Evolutionary conservation across 192 early-diverging fungal species (phyloP), one percentile per base, ranked within the genome.

Genomic region (Neocallimastix lanati): DNA sequence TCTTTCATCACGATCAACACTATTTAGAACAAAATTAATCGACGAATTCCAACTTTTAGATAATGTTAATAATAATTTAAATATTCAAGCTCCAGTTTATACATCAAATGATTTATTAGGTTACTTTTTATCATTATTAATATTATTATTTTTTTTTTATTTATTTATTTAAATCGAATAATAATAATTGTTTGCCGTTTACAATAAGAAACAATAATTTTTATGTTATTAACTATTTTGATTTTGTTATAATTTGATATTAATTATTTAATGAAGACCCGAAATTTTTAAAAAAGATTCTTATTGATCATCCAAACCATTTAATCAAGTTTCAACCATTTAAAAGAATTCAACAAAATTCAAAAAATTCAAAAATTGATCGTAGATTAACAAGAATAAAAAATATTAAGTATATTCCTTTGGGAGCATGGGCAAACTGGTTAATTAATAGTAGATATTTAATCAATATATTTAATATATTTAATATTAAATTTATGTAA

Each of bases 41-140:
- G 85, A 86, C 29, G 85, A 86, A 76, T 86, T 86, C 58, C 85
- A 86, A 58, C 79, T 86, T 77, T 82, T 86, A 28, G 85, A 84
- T n/a, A 29, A 85, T 76, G 50, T 85, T 14, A 79, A 82, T 13
- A 82, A 84, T 30, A 77, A 50, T 7, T 79, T 78, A 29, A 81
- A 76, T 18, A 80, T 78, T 18, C 76, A 80, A 77, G 84, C 84
- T 27, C 84, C 84, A 77, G 78, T 80, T 30, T 79, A 85, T 79
- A 84, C 79, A 4, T 82, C 84, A 28, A 40, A 80, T 28, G 84
- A 85, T 76, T 76, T 85, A 67, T 78, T 29, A 25, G 83, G 82
- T 79, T 76, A 83, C 25, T 28, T 27, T 35, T 7, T 35, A 35
- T 35, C 12, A 35, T 35, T 7, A 7, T 35, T 7, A 7, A 35